Evolutionary conservation across 345 rosid genomes (phyloP), one percentile per base, ranked within the genome.

Genomic region (Reutealis trisperma): DNA sequence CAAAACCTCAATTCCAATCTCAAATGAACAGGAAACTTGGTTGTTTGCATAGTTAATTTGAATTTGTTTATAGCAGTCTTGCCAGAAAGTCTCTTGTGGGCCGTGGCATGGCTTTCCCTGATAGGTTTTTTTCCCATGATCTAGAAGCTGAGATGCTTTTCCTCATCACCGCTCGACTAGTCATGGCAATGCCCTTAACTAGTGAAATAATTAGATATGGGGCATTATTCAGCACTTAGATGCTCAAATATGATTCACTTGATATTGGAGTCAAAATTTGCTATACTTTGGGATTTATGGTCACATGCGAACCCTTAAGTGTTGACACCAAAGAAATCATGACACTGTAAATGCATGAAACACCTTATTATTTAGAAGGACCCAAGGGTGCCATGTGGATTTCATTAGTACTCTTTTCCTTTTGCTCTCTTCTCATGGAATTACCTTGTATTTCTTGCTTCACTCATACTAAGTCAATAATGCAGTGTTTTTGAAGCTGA

Each of bases 401-500:
- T 8, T 25, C 49, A 9, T 37, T 5, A 19, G 8, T 5, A 24
- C 7, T n/a, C 21, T 68, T 68, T 22, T 49, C 32, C 27, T 6
- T 27, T 51, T 18, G 73, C 6, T 18, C 13, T 16, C 44, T 52
- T 30, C 72, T 67, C 4, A 8, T 19, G 30, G 44, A 27, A 14
- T 70, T 19, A 14, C 14, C 13, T 30, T 52, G 62, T 7, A 34
- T 51, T 70, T 52, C 62, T 61, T 60, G 16, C 80, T 37, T 70
- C 27, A 8, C 42, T 62, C 13, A 32, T 25, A 37, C 8, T 18
- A 18, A 37, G 16, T 45, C 9, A 63, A 22, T 13, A 30, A 11
- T 77, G 69, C 65, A 71, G 71, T 63, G 75, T 77, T 19, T 77
- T 77, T 63, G 75, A 77, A 77, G 75, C 75, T 51, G 71, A 76